Base-by-base conservation (phyloP, 345 rosid species). In the Dipteronia sinensis region DNA sequence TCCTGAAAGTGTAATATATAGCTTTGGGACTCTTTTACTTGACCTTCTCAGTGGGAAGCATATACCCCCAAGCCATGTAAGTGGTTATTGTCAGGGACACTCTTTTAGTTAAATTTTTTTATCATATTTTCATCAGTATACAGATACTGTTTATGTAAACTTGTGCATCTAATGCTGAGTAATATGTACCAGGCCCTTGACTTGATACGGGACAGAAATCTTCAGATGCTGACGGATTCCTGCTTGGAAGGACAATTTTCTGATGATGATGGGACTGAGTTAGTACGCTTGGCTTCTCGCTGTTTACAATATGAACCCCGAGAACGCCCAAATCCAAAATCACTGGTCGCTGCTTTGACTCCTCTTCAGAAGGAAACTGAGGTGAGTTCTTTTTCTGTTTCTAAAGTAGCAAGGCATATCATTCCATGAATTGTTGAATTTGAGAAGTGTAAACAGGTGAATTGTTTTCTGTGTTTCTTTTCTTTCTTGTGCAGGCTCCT, bases 31-130 rank as follows among this genome's bases (percentile, higher is more conserved):
- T 68, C 92, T 95, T 79, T 83, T 95, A 77, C 95, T 95, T 69
- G 99, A 95, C 80, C 97, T 93, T 87, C 97, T 95, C 72, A 95
- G 97, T 78, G 99, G 99, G 72, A 95, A 95, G 84, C 97, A 93
- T 81, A 93, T 93, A 49, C 99, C 99, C 66, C 98, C 98, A 11
- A 90, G 94, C 82, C 98, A 92, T 80, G 99, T 95, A 85, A 91
- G 97, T 79, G 64, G 65, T 69, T 20, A 42, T 27, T 56, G 25
- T 22, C 63, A 38, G 46, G 62, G 34, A 34, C 34, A 8, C 64
- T 59, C 61, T 55, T 74, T 1, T 63, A 23, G 25, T 23, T 8
- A 17, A 46, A 19, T 12, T 61, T 49, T 49, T 15, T 56, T 20
- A 53, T 17, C 38, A 66, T 19, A 0, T 22, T 66, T 27, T 29